A percentile compares a stretch with the other conserved stretches of the same genome.
These are phyloP conservation scores for Ogataea paradorogensis DNA, from an alignment of 805 yeast species.

Conservation along the genomic window DNA sequence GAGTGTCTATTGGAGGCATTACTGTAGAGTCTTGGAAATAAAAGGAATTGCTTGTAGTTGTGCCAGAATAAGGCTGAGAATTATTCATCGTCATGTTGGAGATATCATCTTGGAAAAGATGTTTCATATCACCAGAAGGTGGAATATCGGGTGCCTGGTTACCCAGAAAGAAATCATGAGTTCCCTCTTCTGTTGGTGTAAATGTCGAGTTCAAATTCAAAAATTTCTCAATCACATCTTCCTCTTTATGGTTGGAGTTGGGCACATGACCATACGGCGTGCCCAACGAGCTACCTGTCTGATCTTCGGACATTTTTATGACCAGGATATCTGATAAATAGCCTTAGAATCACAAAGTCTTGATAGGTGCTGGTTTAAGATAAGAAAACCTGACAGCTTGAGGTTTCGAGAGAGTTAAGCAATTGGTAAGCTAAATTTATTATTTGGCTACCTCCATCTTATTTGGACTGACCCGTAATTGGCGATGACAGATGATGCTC, in stretches of 20 bases:
- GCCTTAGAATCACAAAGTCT: neutral
- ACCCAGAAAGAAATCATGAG: neutral
- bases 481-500: no score
- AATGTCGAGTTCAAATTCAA: conserved; percentile 3
- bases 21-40: neutral
- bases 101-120: neutral
- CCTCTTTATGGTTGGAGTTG: conserved; percentile 3
- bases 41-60: neutral
- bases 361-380: no score
- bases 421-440: no score
- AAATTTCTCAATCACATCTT: conserved; percentile 10
- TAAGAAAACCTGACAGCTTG: no score
- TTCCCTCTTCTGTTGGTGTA: conserved; percentile 2
- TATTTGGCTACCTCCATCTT: no score
- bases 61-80: neutral
- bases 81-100: neutral
- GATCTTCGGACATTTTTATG: neutral
- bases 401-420: no score
- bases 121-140: neutral
- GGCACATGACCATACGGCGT: neutral
- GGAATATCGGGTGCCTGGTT: neutral
- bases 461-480: no score
- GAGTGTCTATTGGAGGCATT: conserved; percentile 1
- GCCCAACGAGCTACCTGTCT: neutral
- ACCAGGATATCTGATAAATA: neutral